A percentile compares a stretch with the other conserved stretches of the same genome.
phyloP scores from a whole-genome alignment of 306 rosid species.

The Vachellia collinsii region DNA sequence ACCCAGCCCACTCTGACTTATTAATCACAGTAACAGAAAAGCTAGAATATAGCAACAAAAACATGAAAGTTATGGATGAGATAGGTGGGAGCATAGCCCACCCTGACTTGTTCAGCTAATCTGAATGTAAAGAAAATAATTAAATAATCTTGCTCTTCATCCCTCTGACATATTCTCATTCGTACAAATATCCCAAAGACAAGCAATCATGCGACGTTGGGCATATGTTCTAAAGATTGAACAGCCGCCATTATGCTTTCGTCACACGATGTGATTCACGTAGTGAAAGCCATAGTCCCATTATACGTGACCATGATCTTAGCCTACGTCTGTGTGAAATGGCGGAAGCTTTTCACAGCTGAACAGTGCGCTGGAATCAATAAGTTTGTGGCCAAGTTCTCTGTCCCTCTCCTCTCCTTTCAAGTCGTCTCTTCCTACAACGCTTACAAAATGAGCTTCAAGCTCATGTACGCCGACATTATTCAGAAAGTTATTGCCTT shows the following conservation, averaged over 20 bases:
- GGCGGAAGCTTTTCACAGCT: conserved; percentile 92
- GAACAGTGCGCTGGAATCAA: conserved; percentile 94
- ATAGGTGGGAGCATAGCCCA: no score
- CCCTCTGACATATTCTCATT: no score
- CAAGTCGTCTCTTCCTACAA: conserved; percentile 81
- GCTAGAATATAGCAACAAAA: no score
- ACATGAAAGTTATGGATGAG: no score
- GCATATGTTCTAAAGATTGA: no score
- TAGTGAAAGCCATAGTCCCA: conserved; percentile 83
- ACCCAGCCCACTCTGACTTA: no score
- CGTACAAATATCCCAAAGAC: no score
- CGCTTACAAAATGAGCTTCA: conserved; percentile 74
- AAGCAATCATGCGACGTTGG: no score
- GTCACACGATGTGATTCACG: conserved; percentile 70
- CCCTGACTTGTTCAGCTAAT: no score
- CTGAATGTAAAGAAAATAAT: no score
- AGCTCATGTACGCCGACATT: conserved; percentile 65
- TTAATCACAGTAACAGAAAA: no score
- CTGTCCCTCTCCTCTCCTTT: conserved; percentile 87
- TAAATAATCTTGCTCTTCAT: no score
- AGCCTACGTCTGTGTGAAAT: conserved; percentile 83
- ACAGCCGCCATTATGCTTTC: conserved; percentile 64
- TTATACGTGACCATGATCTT: conserved; percentile 80
- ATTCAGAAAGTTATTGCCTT: conserved; percentile 74
- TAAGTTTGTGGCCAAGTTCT: conserved; percentile 88